These are phyloP conservation scores for Pythium volutum DNA, from an alignment of 352 stramenopile genomes.

Conservation along the genomic window DNA sequence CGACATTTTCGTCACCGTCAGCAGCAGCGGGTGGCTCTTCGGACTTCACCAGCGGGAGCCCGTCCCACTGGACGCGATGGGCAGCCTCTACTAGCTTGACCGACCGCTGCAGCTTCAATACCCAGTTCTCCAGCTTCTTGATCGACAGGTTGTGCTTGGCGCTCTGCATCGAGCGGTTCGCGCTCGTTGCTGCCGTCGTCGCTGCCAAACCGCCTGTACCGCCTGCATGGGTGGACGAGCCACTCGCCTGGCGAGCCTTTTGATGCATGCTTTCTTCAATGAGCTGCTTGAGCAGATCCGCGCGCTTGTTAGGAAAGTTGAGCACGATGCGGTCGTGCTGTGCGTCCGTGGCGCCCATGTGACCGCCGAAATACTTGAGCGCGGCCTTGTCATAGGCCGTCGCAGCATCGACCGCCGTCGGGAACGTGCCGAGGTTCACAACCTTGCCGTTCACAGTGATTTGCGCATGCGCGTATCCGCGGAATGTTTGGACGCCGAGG, in stretches of 20 bases:
- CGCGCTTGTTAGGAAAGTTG: slow-evolving; percentile 73
- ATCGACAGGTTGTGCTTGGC: slow-evolving; percentile 75
- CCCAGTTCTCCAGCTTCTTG: slow-evolving; percentile 76
- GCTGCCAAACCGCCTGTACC: neutral
- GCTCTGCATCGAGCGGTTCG: slow-evolving; percentile 48
- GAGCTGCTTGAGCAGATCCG: slow-evolving; percentile 55
- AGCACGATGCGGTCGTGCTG: slow-evolving; percentile 51
- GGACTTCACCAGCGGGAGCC: slow-evolving; percentile 30
- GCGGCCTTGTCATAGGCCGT: slow-evolving; percentile 82
- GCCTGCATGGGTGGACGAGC: neutral
- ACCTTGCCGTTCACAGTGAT: slow-evolving; percentile 76
- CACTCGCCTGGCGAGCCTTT: slow-evolving; percentile 27
- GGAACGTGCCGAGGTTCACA: slow-evolving; percentile 74
- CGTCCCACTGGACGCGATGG: slow-evolving; percentile 68
- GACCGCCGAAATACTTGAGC: slow-evolving; percentile 67
- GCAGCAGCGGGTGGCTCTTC: slow-evolving; percentile 13
- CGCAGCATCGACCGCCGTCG: slow-evolving; percentile 61
- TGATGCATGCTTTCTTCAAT: slow-evolving; percentile 64
- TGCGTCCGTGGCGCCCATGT: slow-evolving; percentile 36
- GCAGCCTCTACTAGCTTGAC: slow-evolving; percentile 77
- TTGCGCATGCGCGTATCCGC: slow-evolving; percentile 73
- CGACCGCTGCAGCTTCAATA: slow-evolving; percentile 63
- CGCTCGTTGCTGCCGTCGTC: neutral
- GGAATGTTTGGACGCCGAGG: slow-evolving; percentile 64
- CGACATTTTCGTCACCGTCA: slow-evolving; percentile 25